phyloP scores from a whole-genome alignment of 1,284 basidiomycete species.

The Pseudozyma pruni region DNA sequence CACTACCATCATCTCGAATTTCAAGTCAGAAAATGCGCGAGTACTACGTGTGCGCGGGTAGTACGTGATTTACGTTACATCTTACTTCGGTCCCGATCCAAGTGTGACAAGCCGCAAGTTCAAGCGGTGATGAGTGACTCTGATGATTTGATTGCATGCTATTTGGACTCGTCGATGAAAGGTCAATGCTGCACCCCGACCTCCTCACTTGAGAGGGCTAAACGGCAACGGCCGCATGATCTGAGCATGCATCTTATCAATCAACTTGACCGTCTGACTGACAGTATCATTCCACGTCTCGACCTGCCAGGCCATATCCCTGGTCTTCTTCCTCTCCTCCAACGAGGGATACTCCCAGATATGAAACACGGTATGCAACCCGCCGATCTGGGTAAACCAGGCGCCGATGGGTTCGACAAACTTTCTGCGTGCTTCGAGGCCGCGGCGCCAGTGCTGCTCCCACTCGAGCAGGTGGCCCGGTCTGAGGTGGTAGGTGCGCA shows the following conservation, averaged over 20 bases:
- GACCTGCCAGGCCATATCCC: slow-evolving; percentile 65
- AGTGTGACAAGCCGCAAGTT: no score
- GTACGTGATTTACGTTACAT: no score
- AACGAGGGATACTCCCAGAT: slow-evolving; percentile 65
- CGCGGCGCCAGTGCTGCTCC: slow-evolving; percentile 65
- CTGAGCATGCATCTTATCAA: slow-evolving; percentile 66
- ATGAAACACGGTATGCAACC: slow-evolving; percentile 64
- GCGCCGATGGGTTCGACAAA: slow-evolving; percentile 65
- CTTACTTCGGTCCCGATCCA: no score
- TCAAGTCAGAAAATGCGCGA: no score
- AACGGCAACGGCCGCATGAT: slow-evolving; percentile 63
- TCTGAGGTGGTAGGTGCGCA: slow-evolving; percentile 64
- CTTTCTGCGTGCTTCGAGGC: slow-evolving; percentile 61
- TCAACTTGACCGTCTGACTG: slow-evolving; percentile 63
- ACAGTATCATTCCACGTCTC: slow-evolving; percentile 67
- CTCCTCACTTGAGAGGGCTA: slow-evolving; percentile 40
- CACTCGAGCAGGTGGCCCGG: slow-evolving; percentile 64
- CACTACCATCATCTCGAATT: no score
- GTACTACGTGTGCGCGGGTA: no score
- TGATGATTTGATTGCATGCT: not conserved
- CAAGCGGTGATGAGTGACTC: not conserved
- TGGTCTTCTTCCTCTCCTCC: slow-evolving; percentile 62
- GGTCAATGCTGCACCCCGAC: no score
- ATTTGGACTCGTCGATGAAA: no score
- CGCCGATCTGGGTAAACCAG: slow-evolving; percentile 65